Percentiles rank a stretch among this genome's conserved stretches.
These are phyloP conservation scores for Hydnum rufescens DNA, from an alignment of 768 basidiomycete genomes.

Conservation along the genomic window DNA sequence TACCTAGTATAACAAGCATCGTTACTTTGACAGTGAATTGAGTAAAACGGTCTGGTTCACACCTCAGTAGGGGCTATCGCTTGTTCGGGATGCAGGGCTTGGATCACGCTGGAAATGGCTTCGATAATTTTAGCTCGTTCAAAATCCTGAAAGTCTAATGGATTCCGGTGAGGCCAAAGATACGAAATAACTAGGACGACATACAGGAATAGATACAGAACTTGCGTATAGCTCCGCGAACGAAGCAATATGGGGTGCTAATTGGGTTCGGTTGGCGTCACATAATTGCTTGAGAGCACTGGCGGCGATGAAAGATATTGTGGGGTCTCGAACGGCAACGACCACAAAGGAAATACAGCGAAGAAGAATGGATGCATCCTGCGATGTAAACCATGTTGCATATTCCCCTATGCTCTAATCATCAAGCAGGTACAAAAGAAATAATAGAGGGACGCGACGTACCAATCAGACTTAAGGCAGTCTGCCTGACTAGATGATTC, in stretches of 20 bases:
- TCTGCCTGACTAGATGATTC: slow-evolving; percentile 46
- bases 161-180: too few species aligned
- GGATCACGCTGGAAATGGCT: slow-evolving; percentile 82
- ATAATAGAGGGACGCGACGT: slow-evolving; percentile 10
- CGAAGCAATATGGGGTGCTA: slow-evolving; percentile 66
- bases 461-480: slow-evolving; percentile 61
- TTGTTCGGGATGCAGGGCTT: slow-evolving; percentile 63
- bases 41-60: slow-evolving; percentile 10
- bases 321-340: slow-evolving; percentile 43
- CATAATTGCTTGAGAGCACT: slow-evolving; percentile 71
- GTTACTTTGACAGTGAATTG: not conserved
- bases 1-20: too few species aligned
- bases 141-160: too few species aligned
- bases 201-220: slow-evolving; percentile 50
- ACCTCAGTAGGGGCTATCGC: slow-evolving; percentile 64
- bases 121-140: slow-evolving; percentile 84
- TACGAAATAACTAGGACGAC: slow-evolving; percentile 13
- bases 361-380: slow-evolving; percentile 30
- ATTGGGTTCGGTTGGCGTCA: slow-evolving; percentile 68
- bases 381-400: slow-evolving; percentile 60
- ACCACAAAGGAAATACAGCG: slow-evolving; percentile 50
- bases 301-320: slow-evolving; percentile 51
- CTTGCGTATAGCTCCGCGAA: slow-evolving; percentile 72
- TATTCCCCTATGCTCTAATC: slow-evolving; percentile 33
- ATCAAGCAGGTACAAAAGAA: not conserved